Evolutionary conservation across 768 basidiomycete genomes (phyloP), one percentile per base, ranked within the genome.

Genomic region (Termitomyces sp.): DNA sequence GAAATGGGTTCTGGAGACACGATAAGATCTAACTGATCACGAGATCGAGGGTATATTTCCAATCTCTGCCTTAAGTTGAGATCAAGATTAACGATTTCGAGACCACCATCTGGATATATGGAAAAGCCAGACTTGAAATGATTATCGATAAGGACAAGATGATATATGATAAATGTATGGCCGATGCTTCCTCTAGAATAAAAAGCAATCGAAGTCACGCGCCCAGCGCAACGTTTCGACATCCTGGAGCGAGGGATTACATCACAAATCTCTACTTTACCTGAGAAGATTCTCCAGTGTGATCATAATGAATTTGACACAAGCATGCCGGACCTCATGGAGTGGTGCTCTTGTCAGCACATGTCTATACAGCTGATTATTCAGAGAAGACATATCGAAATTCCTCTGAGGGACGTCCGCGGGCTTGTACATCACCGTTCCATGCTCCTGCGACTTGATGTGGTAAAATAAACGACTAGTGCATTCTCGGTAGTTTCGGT

Each of bases 81-180:
- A 62, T 63, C 38, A 35, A 10, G 50, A 40, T 33, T n/a, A 26
- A 50, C 26, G 56, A 60, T 64, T 49, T 59, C 40, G 41, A 26
- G 10, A 46, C 20, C 32, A 48, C 12, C 30, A 23, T 16, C 18
- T 46, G 43, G 35, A 26, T 13, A 35, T 13, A 33, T 46, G 44
- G 20, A 47, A 46, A 44, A 48, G 26, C 30, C 32, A 56, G 36
- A 26, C 44, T 47, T 16, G 44, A 55, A 2, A 33, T 52, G 62
- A 65, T 65, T 65, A 65, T 65, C 64, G 64, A 65, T 61, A 56
- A 52, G 55, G 41, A 35, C 13, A 35, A 16, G 58, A 65, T 61
- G 51, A 50, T 56, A 38, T 38, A 38, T 14, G 36, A 14, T 14
- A 23, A 23, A 32, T 32, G 16, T 20, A 23, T 43, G 33, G 48